phyloP scores from a whole-genome alignment of 1,139 yeast genomes.

The Suhomyces yuchorum region DNA sequence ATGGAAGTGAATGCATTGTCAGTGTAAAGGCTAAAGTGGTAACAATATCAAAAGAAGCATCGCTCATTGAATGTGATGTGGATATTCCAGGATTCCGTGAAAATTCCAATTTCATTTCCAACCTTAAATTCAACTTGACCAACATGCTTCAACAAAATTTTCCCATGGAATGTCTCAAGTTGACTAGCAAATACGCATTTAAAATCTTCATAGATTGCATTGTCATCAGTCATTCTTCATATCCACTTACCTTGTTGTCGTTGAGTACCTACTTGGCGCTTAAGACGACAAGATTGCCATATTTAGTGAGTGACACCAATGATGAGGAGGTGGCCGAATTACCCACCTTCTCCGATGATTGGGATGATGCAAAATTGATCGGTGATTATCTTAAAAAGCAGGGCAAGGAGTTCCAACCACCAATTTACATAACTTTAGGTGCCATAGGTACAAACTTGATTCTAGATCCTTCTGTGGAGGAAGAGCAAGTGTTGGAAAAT shows the following conservation, averaged over 20 bases:
- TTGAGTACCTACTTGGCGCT: constrained; percentile 80
- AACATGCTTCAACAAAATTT: constrained; percentile 51
- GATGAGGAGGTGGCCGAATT: constrained; percentile 72
- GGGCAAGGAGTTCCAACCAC: constrained; percentile 56
- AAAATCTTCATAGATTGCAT: constrained; percentile 79
- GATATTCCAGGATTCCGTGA: constrained; percentile 74
- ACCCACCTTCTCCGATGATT: constrained; percentile 89
- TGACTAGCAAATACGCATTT: constrained; percentile 75
- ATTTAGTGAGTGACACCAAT: constrained; percentile 61
- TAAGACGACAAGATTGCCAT: constrained; percentile 75
- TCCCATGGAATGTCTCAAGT: constrained; percentile 51
- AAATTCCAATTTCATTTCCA: constrained; percentile 63
- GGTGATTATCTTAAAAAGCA: constrained; percentile 31
- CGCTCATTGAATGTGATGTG: constrained; percentile 71
- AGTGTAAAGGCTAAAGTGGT: constrained; percentile 87
- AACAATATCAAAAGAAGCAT: constrained; percentile 41
- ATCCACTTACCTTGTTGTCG: constrained; percentile 79
- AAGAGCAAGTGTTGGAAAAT: constrained; percentile 83
- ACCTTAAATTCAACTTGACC: constrained; percentile 54
- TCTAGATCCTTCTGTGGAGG: constrained; percentile 83
- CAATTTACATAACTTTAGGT: constrained; percentile 74
- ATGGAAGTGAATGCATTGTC: constrained; percentile 90
- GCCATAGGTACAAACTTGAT: constrained; percentile 66
- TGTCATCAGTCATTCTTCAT: constrained; percentile 63
- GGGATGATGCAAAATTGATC: constrained; percentile 59